A percentile compares a stretch with the other conserved stretches of the same genome.
Conservation (phyloP, 352 stramenopile genomes). For the Phytophthora palmivora region DNA sequence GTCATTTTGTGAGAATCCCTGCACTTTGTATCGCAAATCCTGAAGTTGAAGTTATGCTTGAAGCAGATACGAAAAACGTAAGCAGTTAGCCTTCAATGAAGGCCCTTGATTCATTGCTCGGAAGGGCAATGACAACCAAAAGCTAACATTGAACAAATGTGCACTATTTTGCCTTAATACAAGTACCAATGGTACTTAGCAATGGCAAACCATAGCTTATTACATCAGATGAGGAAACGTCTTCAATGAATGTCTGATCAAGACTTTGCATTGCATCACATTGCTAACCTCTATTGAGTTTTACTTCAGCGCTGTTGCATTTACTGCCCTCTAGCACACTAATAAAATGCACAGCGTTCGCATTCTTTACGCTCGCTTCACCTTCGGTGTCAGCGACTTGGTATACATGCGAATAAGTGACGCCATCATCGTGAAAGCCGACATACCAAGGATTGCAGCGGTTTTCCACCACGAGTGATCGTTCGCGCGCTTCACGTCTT, state of each 20-base stretch:
- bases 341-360: too few relatives aligned
- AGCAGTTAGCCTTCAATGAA: constrained; percentile 10
- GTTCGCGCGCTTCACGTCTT: constrained; percentile 52
- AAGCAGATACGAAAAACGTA: constrained; percentile 20
- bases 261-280: constrained; percentile 8
- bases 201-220: too few relatives aligned
- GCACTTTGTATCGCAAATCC: constrained; percentile 10
- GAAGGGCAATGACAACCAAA: constrained; percentile 14
- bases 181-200: too few relatives aligned
- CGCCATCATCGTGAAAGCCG: constrained; percentile 66
- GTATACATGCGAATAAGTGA: constrained; percentile 72
- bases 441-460: constrained; percentile 55
- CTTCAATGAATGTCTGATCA: too few relatives aligned
- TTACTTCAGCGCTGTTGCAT: background rate
- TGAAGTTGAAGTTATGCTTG: constrained; percentile 24
- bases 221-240: too few relatives aligned
- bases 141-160: too few relatives aligned
- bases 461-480: constrained; percentile 62
- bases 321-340: background rate
- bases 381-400: constrained; percentile 65
- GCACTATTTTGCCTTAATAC: too few relatives aligned
- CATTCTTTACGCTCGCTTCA: constrained; percentile 67
- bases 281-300: constrained; percentile 12
- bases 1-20: too few relatives aligned
- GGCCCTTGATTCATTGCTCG: constrained; percentile 14